phyloP scores from a whole-genome alignment of 495 filamentous ascomycete species.

The Aspergillus carlsbadensis region DNA sequence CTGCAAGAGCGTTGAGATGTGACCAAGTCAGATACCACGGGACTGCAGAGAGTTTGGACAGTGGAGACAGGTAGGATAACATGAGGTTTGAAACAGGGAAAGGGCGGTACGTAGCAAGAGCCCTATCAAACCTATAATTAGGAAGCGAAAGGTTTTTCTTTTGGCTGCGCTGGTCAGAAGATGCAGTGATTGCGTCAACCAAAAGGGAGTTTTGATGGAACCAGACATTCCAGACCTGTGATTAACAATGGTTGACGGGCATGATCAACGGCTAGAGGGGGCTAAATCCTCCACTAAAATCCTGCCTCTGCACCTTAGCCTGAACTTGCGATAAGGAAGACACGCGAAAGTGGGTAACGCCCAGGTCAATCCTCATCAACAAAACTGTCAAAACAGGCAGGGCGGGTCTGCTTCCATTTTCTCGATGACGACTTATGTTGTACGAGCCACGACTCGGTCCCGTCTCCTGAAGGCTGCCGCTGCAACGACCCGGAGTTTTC shows the following conservation, averaged over 20 bases:
- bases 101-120: too few species aligned
- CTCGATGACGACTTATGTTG: too few species aligned
- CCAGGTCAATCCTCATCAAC: neutral
- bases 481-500: too few species aligned
- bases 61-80: neutral
- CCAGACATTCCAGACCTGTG: neutral
- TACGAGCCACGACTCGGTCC: too few species aligned
- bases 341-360: too few species aligned
- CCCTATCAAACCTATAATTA: neutral
- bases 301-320: neutral
- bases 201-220: neutral
- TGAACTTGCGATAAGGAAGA: neutral
- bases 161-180: neutral
- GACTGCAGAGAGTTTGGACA: neutral
- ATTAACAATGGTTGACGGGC: neutral
- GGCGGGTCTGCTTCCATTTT: too few species aligned
- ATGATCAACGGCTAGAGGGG: neutral
- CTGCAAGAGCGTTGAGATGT: neutral
- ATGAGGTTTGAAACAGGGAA: neutral
- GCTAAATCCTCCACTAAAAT: slow-evolving; percentile 1
- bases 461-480: too few species aligned
- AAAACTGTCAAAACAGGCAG: too few species aligned
- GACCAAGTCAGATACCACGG: neutral
- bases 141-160: neutral
- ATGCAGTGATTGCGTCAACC: slow-evolving; percentile 5